Evolutionary conservation across 495 filamentous ascomycete species (phyloP).

Genomic region (Aspergillus cristatus): DNA sequence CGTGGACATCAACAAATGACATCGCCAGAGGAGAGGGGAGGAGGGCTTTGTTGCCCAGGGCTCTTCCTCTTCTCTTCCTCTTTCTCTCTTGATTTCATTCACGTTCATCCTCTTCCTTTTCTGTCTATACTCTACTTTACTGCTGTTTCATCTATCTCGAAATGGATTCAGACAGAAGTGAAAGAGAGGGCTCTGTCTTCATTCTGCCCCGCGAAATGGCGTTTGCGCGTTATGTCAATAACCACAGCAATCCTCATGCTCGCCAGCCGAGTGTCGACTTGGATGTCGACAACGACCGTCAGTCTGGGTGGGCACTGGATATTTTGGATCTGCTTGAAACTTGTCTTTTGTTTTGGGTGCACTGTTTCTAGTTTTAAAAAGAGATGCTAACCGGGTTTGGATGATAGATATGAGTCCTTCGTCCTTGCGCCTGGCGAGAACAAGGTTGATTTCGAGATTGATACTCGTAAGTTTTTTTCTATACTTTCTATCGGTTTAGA

Average conservation of each 20-base stretch:
- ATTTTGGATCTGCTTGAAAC: not conserved
- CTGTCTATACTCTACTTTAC: not conserved
- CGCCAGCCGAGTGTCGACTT: conserved; percentile 15
- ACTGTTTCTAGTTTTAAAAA: no score
- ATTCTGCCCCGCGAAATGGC: conserved; percentile 11
- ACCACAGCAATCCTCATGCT: conserved; percentile 6
- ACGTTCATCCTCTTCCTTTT: not conserved
- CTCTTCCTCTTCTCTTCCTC: not conserved
- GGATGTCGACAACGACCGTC: conserved; percentile 16
- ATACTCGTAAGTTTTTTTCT: conserved; percentile 60
- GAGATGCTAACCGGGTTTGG: conserved; percentile 8
- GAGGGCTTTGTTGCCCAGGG: no score
- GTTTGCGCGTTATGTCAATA: conserved; percentile 10
- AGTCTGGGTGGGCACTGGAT: conserved; percentile 14
- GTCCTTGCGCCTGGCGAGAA: conserved; percentile 78
- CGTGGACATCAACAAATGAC: no score
- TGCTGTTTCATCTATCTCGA: not conserved
- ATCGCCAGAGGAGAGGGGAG: no score
- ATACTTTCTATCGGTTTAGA: not conserved
- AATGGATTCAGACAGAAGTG: not conserved
- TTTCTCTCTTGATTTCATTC: not conserved
- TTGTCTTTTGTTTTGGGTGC: not conserved
- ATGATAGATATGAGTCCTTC: conserved; percentile 78
- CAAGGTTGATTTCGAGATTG: conserved; percentile 77
- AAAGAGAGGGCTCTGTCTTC: conserved; percentile 5